Evolutionary conservation across 2,329 filamentous ascomycete genomes (phyloP).

Genomic region (Monilinia polystroma): DNA sequence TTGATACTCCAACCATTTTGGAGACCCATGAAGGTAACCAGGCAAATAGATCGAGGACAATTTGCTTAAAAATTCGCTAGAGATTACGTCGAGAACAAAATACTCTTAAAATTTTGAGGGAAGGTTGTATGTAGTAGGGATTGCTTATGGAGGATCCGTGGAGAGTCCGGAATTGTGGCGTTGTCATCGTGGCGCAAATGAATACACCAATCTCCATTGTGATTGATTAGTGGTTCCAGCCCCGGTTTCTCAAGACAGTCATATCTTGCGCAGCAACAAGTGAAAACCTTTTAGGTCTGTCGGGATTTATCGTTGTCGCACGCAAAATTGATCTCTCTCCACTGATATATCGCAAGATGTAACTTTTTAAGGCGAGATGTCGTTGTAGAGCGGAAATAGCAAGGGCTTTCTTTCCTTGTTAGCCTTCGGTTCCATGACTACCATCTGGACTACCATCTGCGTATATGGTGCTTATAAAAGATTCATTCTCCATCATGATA

Average conservation of each 20-base stretch:
- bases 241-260: background rate
- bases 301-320: background rate
- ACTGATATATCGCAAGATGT: background rate
- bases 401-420: background rate
- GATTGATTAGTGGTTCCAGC: background rate
- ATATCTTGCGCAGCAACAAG: conserved; percentile 14
- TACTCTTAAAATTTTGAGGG: background rate
- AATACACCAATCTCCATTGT: background rate
- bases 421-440: background rate
- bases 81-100: too few relatives aligned
- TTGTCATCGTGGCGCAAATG: background rate
- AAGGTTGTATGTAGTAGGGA: background rate
- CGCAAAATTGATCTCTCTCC: background rate
- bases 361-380: background rate
- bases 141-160: background rate
- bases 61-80: background rate
- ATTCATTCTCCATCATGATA: background rate
- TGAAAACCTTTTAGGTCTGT: background rate
- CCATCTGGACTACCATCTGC: background rate
- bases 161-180: background rate
- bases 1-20: conserved; percentile 27
- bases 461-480: background rate
- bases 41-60: too few relatives aligned
- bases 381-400: too few relatives aligned
- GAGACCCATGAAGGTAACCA: background rate